A percentile compares a stretch with the other conserved stretches of the same genome.
Evolutionary conservation across 306 rosid genomes (phyloP).

Genomic region (Acacia confusa): DNA sequence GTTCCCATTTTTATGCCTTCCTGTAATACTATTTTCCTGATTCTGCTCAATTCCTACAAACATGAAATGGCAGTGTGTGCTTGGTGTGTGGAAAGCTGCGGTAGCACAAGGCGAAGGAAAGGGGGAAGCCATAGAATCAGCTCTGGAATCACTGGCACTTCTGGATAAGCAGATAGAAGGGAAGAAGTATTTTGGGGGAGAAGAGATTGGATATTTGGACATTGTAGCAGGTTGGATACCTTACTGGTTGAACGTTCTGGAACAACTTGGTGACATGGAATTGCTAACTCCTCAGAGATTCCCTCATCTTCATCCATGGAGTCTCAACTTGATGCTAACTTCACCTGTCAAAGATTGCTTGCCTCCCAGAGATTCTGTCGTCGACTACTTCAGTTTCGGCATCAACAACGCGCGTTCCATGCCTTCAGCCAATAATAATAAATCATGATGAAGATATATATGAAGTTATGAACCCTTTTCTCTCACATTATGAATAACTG

Average conservation of each 20-base stretch:
- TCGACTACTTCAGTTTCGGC: slow-evolving; percentile 27
- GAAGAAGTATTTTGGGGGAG: slow-evolving; percentile 51
- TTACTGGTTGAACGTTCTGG: slow-evolving; percentile 37
- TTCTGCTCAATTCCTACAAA: not conserved
- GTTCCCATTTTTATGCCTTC: not conserved
- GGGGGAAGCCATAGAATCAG: slow-evolving; percentile 43
- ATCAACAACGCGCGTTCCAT: slow-evolving; percentile 43
- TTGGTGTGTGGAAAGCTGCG: slow-evolving; percentile 36
- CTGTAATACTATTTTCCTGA: not conserved
- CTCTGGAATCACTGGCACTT: slow-evolving; percentile 36
- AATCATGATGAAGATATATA: not conserved
- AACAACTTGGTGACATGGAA: slow-evolving; percentile 41
- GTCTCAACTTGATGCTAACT: slow-evolving; percentile 29
- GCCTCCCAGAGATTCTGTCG: slow-evolving; percentile 39
- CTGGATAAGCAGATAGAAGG: slow-evolving; percentile 57
- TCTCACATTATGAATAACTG: not conserved
- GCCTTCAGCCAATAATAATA: slow-evolving; percentile 19
- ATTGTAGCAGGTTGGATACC: slow-evolving; percentile 37
- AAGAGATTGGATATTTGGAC: slow-evolving; percentile 38
- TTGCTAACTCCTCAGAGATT: slow-evolving; percentile 38
- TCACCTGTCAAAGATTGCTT: slow-evolving; percentile 44
- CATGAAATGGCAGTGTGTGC: slow-evolving; percentile 33
- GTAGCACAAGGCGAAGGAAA: slow-evolving; percentile 49
- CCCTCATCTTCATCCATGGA: slow-evolving; percentile 46
- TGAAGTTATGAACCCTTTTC: not conserved